A percentile compares a stretch with the other conserved stretches of the same genome.
phyloP scores from a whole-genome alignment of 202 grass and related monocot species.

The Schoenoplectus triqueter region DNA sequence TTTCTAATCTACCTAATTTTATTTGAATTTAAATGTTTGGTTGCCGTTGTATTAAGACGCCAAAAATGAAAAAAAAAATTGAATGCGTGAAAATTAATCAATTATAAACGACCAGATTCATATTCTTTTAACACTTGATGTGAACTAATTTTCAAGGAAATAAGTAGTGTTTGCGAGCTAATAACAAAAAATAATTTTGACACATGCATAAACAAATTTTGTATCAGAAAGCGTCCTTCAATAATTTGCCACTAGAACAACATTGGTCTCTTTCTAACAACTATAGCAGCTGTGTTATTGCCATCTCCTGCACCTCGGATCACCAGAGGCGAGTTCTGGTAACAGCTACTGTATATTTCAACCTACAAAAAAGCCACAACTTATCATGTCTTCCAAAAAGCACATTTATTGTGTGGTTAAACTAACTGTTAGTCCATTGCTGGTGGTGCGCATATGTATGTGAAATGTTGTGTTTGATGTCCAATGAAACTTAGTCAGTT shows the following conservation, averaged over 20 bases:
- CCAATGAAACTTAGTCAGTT: too few relatives aligned
- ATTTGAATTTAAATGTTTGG: too few relatives aligned
- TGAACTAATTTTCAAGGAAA: neutral
- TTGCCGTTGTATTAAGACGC: too few relatives aligned
- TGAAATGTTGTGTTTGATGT: too few relatives aligned
- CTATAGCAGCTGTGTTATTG: slow-evolving; percentile 66
- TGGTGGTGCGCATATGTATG: neutral
- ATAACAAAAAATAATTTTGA: neutral
- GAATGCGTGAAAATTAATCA: too few relatives aligned
- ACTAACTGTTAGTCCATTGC: neutral
- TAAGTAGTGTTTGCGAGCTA: neutral
- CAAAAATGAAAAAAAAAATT: too few relatives aligned
- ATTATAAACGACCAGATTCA: too few relatives aligned
- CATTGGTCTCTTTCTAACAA: neutral
- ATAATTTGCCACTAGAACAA: neutral
- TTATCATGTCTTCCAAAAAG: too few relatives aligned
- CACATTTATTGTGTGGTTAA: neutral
- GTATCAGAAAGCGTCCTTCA: neutral
- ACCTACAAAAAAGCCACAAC: slow-evolving; percentile 50
- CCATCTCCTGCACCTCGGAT: slow-evolving; percentile 90
- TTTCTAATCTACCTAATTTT: too few relatives aligned
- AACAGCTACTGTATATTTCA: slow-evolving; percentile 88
- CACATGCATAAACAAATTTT: neutral
- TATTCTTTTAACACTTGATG: too few relatives aligned
- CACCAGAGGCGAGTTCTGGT: slow-evolving; percentile 72